Evolutionary conservation across 2,329 filamentous ascomycete genomes (phyloP).

Genomic region (Juglanconis oblonga): DNA sequence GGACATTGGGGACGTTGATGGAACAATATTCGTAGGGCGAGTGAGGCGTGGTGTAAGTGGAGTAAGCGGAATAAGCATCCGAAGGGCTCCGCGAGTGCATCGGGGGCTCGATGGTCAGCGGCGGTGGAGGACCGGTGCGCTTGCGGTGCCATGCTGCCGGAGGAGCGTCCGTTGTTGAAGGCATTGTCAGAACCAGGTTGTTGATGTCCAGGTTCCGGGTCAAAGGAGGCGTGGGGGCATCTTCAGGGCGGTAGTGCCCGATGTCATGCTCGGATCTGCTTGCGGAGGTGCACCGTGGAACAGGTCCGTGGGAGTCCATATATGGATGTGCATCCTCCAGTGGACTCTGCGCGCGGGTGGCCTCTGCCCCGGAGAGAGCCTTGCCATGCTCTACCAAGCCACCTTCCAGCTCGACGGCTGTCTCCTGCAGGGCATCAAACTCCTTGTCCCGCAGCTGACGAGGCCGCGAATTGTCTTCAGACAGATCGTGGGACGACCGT

Average conservation of each 20-base stretch:
- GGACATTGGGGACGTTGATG: constrained; percentile 2
- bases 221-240: constrained; percentile 29
- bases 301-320: constrained; percentile 48
- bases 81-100: constrained; percentile 25
- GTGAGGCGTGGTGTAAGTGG: constrained; percentile 11
- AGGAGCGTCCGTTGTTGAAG: constrained; percentile 48
- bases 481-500: constrained; percentile 18
- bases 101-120: constrained; percentile 35
- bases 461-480: background rate
- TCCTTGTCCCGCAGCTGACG: constrained; percentile 2
- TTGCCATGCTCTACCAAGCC: constrained; percentile 32
- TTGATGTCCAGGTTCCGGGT: constrained; percentile 35
- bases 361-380: constrained; percentile 38
- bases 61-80: constrained; percentile 26
- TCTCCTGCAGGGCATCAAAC: constrained; percentile 44
- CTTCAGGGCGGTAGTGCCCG: constrained; percentile 32
- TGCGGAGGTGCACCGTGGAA: constrained; percentile 40
- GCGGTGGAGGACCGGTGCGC: constrained; percentile 40
- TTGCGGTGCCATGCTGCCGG: constrained; percentile 38
- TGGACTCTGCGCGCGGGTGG: constrained; percentile 37
- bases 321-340: constrained; percentile 52
- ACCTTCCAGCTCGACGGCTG: constrained; percentile 49
- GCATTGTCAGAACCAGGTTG: constrained; percentile 39
- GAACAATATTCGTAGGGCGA: constrained; percentile 13
- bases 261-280: constrained; percentile 15